Base-by-base conservation (phyloP, 352 stramenopile species). In the Hyaloperonospora brassicae region DNA sequence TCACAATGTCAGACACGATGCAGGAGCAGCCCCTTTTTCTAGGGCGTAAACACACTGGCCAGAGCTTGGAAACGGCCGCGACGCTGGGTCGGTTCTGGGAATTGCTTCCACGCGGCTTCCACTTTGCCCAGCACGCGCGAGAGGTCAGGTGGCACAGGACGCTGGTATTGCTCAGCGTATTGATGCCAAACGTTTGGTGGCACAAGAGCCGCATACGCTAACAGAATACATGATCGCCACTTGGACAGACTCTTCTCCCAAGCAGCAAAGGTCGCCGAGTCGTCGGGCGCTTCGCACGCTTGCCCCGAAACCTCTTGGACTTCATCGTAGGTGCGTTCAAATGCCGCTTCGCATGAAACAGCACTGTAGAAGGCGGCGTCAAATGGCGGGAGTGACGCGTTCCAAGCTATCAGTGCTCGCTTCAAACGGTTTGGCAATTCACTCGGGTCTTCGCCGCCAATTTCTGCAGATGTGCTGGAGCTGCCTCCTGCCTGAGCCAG, bases 311-410 rank as follows among this genome's bases (percentile, higher is more conserved):
- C 53, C 35, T 87, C 71, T 47, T 89, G 79, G 0, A 92, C 67
- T 30, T 75, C 53, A 38, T 87, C 64, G 51, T 89, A 92, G 17
- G 63, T 59, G 5, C 53, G 47, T 47, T 76, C 62, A 55, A 92
- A 89, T 2, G 75, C 65, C 25, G 77, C 67, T 47, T 92, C 82
- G 53, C 82, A 92, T 41, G 73, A 92, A 35, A 92, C 50, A 3
- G 77, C 77, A 40, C 80, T 73, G 68, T 92, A 92, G 42, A 92
- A 90, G 3, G 68, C 56, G 48, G 71, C 71, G 51, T 92, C 79
- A 62, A 88, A 89, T 36, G 82, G 79, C 14, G 82, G 82, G 6
- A 92, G 58, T 31, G 75, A 87, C 9, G 64, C 56, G 52, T 92
- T 92, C 82, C 82, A 92, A n/a, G 54, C 40, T 0, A 27, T 52